Conservation (phyloP, 2,329 filamentous ascomycete genomes). For the Metarhizium brunneum region DNA sequence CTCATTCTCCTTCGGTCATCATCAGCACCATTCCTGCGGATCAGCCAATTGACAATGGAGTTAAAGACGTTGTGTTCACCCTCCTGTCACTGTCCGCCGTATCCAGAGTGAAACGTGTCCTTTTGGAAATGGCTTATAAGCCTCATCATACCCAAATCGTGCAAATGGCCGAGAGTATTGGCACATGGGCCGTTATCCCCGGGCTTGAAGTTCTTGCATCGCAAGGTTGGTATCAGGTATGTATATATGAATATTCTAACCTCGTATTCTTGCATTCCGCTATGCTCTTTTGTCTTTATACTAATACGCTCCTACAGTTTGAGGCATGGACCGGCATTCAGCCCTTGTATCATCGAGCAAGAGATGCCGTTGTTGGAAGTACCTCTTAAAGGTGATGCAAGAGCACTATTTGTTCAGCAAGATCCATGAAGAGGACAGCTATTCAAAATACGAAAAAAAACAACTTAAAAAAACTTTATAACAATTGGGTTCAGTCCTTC, state of each 20-base stretch:
- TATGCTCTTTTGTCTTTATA: neutral
- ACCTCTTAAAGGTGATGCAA: neutral
- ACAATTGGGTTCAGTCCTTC: neutral
- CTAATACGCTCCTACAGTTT: constrained; percentile 40
- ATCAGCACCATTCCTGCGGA: constrained; percentile 90
- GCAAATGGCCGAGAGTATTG: constrained; percentile 63
- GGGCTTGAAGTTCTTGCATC: constrained; percentile 83
- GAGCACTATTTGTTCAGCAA: no score
- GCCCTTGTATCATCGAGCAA: constrained; percentile 62
- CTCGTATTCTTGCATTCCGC: neutral
- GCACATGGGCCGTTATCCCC: constrained; percentile 72
- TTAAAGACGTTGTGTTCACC: constrained; percentile 55
- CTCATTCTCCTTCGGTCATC: constrained; percentile 54
- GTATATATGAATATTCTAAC: constrained; percentile 15
- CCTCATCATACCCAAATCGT: constrained; percentile 77
- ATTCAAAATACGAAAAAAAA: no score
- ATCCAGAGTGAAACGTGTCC: constrained; percentile 39
- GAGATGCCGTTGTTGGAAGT: constrained; percentile 44
- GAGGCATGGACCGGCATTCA: constrained; percentile 77
- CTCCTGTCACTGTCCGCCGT: constrained; percentile 32
- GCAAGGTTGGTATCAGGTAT: constrained; percentile 81
- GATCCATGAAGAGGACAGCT: no score
- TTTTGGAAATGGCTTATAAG: constrained; percentile 96
- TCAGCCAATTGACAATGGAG: constrained; percentile 63
- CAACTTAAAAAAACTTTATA: no score